phyloP scores from a whole-genome alignment of 208 protist species.

The Acanthamoeba healyi region DNA sequence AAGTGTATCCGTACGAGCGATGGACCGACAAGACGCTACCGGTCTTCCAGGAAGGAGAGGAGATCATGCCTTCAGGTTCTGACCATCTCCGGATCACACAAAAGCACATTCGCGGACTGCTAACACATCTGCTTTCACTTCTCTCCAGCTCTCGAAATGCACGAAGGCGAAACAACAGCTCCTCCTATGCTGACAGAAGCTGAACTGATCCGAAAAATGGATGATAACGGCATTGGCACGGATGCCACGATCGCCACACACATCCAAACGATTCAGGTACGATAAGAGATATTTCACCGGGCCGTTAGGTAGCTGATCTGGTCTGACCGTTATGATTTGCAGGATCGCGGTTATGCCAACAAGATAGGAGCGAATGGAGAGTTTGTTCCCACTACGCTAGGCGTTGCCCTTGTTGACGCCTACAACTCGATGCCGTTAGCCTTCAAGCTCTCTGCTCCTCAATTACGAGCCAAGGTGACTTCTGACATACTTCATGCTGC shows the following conservation, averaged over 20 bases:
- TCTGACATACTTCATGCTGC: background rate
- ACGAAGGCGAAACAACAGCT: constrained; percentile 91
- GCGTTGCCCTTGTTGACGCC: constrained; percentile 43
- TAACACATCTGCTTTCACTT: background rate
- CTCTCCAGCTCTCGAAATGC: constrained; percentile 49
- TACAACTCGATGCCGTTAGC: constrained; percentile 57
- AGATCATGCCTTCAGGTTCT: constrained; percentile 92
- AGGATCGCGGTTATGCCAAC: constrained; percentile 51
- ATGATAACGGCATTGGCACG: constrained; percentile 98
- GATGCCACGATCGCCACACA: constrained; percentile 99
- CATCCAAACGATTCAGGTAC: constrained; percentile 93
- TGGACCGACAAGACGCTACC: constrained; percentile 93
- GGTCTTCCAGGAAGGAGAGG: constrained; percentile 93
- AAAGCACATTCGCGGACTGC: too few species aligned
- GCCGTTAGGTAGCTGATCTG: too few species aligned
- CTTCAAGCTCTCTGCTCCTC: constrained; percentile 22
- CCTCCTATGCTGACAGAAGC: constrained; percentile 97
- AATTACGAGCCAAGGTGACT: constrained; percentile 61
- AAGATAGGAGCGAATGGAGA: background rate
- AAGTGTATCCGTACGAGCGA: constrained; percentile 91
- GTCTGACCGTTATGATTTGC: too few species aligned
- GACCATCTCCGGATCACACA: constrained; percentile 85
- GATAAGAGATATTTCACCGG: background rate
- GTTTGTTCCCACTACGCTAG: constrained; percentile 57
- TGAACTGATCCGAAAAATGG: constrained; percentile 98